Percentiles rank a stretch among this genome's conserved stretches.
Conservation (phyloP, 2,329 filamentous ascomycete species). For the Aspergillus phoenicis region DNA sequence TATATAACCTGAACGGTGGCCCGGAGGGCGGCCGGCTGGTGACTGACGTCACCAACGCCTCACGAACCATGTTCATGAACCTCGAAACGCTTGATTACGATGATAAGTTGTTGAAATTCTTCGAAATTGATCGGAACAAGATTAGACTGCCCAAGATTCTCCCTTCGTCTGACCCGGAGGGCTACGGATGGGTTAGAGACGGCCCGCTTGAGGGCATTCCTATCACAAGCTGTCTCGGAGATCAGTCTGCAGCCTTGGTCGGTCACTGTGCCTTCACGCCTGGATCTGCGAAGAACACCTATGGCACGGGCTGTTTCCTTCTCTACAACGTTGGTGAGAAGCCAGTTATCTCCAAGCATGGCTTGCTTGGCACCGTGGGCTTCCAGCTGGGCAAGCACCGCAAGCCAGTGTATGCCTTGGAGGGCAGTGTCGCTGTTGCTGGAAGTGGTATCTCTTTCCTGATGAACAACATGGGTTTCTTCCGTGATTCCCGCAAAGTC, state of each 20-base stretch:
- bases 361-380: slow-evolving; percentile 81
- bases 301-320: slow-evolving; percentile 86
- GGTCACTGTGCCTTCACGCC: slow-evolving; percentile 82
- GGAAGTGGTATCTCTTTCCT: slow-evolving; percentile 78
- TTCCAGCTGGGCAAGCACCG: slow-evolving; percentile 75
- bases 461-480: slow-evolving; percentile 66
- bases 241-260: slow-evolving; percentile 83
- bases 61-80: slow-evolving; percentile 94
- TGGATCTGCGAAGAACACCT: slow-evolving; percentile 86
- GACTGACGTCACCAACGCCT: slow-evolving; percentile 85
- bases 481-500: slow-evolving; percentile 64
- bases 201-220: slow-evolving; percentile 69
- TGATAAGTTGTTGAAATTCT: slow-evolving; percentile 74
- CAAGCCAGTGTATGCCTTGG: slow-evolving; percentile 75
- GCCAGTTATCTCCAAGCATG: slow-evolving; percentile 81
- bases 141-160: slow-evolving; percentile 80
- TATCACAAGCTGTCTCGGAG: slow-evolving; percentile 83
- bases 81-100: slow-evolving; percentile 79
- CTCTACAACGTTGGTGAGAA: slow-evolving; percentile 85
- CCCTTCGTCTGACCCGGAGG: slow-evolving; percentile 72
- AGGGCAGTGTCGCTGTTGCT: slow-evolving; percentile 81
- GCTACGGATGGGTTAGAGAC: slow-evolving; percentile 67
- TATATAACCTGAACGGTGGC: slow-evolving; percentile 78
- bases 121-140: slow-evolving; percentile 72
- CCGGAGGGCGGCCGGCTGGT: slow-evolving; percentile 69